phyloP scores from a whole-genome alignment of 495 filamentous ascomycete species.

The Aspergillus incahuasiensis region DNA sequence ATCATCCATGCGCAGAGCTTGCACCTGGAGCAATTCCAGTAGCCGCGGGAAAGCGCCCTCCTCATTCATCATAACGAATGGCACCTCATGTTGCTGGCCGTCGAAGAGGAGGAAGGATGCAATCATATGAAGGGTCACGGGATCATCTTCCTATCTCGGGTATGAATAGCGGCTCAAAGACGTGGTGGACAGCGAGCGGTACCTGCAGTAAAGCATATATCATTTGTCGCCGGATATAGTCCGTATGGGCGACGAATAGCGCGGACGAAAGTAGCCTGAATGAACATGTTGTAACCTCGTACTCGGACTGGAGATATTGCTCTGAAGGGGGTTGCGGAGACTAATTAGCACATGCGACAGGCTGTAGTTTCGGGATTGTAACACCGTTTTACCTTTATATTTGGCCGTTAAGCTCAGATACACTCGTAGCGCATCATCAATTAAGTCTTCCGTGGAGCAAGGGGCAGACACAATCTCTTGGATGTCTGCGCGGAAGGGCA shows the following conservation, averaged over 20 bases:
- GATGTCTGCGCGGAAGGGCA: constrained; percentile 56
- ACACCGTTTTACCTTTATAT: constrained; percentile 55
- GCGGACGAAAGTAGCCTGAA: constrained; percentile 72
- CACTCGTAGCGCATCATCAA: constrained; percentile 80
- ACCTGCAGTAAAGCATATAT: constrained; percentile 87
- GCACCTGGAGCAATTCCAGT: constrained; percentile 70
- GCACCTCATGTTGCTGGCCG: constrained; percentile 70
- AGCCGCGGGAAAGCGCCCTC: constrained; percentile 81
- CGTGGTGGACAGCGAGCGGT: constrained; percentile 13
- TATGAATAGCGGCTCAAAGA: neutral
- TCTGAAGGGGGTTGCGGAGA: constrained; percentile 37
- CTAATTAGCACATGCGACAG: constrained; percentile 1
- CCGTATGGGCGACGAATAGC: constrained; percentile 67
- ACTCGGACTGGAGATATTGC: constrained; percentile 76
- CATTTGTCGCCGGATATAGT: constrained; percentile 90
- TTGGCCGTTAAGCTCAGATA: constrained; percentile 76
- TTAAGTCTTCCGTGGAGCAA: constrained; percentile 69
- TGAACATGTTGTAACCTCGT: constrained; percentile 79
- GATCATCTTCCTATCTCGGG: constrained; percentile 65
- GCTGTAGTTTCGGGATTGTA: neutral
- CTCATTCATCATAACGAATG: constrained; percentile 79
- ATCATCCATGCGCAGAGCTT: constrained; percentile 56
- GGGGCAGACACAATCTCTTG: constrained; percentile 69
- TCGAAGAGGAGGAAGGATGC: constrained; percentile 87
- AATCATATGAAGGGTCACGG: constrained; percentile 72